phyloP scores from a whole-genome alignment of 83 land plant species.

The Picea abies region DNA sequence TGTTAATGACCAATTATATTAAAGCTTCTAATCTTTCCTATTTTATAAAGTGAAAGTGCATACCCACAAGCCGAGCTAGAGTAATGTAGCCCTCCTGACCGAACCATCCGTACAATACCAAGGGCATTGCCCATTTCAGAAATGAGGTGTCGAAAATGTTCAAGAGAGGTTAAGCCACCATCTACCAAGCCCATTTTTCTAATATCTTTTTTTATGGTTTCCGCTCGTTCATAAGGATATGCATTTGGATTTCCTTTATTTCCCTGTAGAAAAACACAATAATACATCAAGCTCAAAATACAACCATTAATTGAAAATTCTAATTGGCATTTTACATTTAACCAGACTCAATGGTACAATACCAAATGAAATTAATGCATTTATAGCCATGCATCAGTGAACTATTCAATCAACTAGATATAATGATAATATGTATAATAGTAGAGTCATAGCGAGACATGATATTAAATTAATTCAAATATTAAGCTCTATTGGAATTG shows the following conservation, averaged over 20 bases:
- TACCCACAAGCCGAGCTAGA: constrained; percentile 43
- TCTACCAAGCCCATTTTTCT: constrained; percentile 37
- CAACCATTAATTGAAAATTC: not conserved
- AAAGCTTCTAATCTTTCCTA: too few species aligned
- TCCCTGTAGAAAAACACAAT: constrained; percentile 23
- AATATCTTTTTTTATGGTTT: constrained; percentile 41
- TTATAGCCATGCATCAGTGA: not conserved
- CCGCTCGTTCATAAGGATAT: constrained; percentile 49
- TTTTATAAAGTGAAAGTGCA: constrained; percentile 9
- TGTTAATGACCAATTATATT: too few species aligned
- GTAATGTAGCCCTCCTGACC: constrained; percentile 44
- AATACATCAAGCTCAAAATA: not conserved
- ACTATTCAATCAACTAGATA: too few species aligned
- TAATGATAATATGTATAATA: too few species aligned
- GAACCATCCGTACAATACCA: constrained; percentile 54
- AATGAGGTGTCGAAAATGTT: constrained; percentile 43
- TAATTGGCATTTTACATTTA: not conserved
- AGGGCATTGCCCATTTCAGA: constrained; percentile 60
- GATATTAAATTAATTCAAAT: too few species aligned
- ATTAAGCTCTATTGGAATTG: too few species aligned
- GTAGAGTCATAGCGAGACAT: too few species aligned
- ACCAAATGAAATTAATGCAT: not conserved
- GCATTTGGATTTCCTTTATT: constrained; percentile 28
- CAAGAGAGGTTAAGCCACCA: constrained; percentile 41
- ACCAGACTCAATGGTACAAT: not conserved